These are phyloP conservation scores for Fraxinus floribunda DNA, from an alignment of 305 asterid species.

Conservation along the genomic window DNA sequence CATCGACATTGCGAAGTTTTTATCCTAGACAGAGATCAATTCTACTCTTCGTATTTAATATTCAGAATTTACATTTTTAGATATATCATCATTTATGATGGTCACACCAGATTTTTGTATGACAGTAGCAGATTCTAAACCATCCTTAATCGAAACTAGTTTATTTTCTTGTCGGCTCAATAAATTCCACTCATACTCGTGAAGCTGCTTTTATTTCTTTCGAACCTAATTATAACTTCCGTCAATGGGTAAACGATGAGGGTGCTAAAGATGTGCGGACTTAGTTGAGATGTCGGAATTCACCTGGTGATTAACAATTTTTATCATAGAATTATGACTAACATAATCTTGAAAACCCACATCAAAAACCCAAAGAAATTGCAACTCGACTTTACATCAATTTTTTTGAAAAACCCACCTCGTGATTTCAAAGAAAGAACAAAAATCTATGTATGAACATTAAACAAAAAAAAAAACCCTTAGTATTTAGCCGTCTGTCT, in stretches of 20 bases:
- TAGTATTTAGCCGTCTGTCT: not conserved
- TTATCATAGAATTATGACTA: not conserved
- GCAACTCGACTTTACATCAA: not conserved
- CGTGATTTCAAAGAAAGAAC: not conserved
- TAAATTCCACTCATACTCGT: not conserved
- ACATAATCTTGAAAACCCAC: not conserved
- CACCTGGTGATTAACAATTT: not conserved
- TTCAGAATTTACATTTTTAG: not conserved
- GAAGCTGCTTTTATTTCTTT: not conserved
- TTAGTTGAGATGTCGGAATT: not conserved
- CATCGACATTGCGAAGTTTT: not conserved
- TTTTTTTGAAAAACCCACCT: not conserved
- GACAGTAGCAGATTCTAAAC: not conserved
- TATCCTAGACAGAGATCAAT: not conserved
- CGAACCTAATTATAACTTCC: not conserved
- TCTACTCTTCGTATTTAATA: not conserved
- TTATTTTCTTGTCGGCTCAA: not conserved
- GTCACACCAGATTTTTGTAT: not conserved
- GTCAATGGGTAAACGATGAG: not conserved
- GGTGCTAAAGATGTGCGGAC: not conserved
- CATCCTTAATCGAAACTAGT: not conserved
- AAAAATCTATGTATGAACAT: not conserved
- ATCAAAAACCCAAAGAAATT: not conserved
- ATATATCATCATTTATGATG: not conserved
- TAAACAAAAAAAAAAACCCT: too few species aligned